Base-by-base conservation (phyloP, 2,329 filamentous ascomycete genomes). In the Didymella pomorum region DNA sequence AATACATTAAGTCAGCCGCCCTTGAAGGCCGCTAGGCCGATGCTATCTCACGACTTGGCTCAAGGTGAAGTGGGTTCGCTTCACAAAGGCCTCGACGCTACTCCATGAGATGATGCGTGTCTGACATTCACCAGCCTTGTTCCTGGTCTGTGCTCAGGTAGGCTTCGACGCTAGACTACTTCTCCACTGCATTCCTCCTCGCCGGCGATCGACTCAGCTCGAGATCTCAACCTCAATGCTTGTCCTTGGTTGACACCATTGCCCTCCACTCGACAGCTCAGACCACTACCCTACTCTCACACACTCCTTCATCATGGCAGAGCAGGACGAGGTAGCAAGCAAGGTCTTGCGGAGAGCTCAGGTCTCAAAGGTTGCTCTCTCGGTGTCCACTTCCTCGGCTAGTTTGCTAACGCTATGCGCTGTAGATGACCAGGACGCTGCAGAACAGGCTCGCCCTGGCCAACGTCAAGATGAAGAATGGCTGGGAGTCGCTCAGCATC, bases 381-480 rank as follows among this genome's bases (percentile, higher is more conserved):
- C 62, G 6, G 20, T 37, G n/a, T 56, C 53, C 37, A 33, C 55
- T 20, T 43, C 46, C 29, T 58, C 50, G 53, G 50, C 56, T 28
- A 46, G 26, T 25, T 26, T 54, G 56, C 28, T 58, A 51, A 58
- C 50, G 33, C 46, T 50, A 45, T 23, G 31, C 31, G 42, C 51
- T 59, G 46, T 75, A 98, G 95, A 96, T 99, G 82, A 95, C 93
- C 70, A 86, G 94, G 76, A 91, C 90, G 72, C 84, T 99, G 54
- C 93, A 98, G 80, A 93, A 96, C 81, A 92, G 94, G 64, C 87
- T 99, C 60, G 94, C 95, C 58, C 87, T 98, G 64, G 95, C 95
- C 75, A 95, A 96, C 79, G 95, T 97, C 85, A 98, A 98, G 81
- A 93, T 95, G 67, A 93, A 96, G 79, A 90, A 96, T 81, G 93